phyloP scores from a whole-genome alignment of 257 asterid species.

The Verbena officinalis region DNA sequence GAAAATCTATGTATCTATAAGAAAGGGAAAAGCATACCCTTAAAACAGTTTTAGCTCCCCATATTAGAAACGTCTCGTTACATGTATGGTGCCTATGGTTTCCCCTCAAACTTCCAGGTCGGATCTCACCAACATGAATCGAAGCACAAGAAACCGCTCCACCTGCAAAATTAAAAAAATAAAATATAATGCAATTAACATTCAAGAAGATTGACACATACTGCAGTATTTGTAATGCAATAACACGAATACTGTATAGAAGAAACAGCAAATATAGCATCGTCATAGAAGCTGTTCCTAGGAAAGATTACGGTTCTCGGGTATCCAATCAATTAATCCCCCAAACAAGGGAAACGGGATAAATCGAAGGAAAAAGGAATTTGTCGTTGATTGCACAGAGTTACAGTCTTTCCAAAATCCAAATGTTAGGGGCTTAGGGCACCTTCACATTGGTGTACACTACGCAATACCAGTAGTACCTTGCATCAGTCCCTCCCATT shows the following conservation, averaged over 20 bases:
- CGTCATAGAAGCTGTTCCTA: too few relatives aligned
- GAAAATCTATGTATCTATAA: background rate
- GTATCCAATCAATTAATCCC: too few relatives aligned
- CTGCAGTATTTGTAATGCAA: background rate
- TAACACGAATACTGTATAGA: background rate
- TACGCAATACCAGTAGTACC: slow-evolving; percentile 27
- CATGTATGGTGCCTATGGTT: slow-evolving; percentile 89
- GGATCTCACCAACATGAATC: slow-evolving; percentile 83
- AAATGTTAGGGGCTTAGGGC: slow-evolving; percentile 18
- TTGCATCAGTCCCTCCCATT: background rate
- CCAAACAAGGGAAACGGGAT: too few relatives aligned
- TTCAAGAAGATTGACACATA: background rate
- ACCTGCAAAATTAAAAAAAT: slow-evolving; percentile 52
- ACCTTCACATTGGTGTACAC: slow-evolving; percentile 26
- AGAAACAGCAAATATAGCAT: background rate
- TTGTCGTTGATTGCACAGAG: too few relatives aligned
- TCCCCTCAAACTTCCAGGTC: slow-evolving; percentile 78
- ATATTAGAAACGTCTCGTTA: slow-evolving; percentile 86
- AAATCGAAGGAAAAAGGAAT: too few relatives aligned
- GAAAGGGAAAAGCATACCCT: slow-evolving; percentile 58
- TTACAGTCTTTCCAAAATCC: slow-evolving; percentile 2
- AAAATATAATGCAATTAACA: background rate
- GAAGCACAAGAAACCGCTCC: slow-evolving; percentile 75
- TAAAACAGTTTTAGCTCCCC: slow-evolving; percentile 95
- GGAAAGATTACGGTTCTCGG: too few relatives aligned